Evolutionary conservation across 495 filamentous ascomycete species (phyloP).

Genomic region (Penicillium egyptiacum): DNA sequence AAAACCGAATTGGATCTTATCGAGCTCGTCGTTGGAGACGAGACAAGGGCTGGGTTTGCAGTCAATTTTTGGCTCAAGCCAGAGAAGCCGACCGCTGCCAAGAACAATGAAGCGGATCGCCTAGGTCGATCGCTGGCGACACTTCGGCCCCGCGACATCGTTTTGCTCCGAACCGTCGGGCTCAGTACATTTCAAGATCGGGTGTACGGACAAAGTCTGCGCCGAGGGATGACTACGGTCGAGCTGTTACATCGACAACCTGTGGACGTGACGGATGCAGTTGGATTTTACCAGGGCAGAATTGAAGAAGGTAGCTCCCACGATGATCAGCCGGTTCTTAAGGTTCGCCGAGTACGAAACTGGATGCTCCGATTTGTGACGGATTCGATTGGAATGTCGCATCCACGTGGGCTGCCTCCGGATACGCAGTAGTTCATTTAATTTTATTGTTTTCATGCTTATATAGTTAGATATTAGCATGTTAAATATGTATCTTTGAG

Average conservation of each 20-base stretch:
- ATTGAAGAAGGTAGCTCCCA: conserved; percentile 21
- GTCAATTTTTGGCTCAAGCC: conserved; percentile 78
- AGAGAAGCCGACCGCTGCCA: conserved; percentile 17
- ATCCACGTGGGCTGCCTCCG: conserved; percentile 45
- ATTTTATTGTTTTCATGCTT: neutral
- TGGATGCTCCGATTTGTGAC: conserved; percentile 75
- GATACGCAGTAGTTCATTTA: conserved; percentile 44
- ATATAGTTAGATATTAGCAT: neutral
- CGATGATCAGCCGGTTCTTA: conserved; percentile 56
- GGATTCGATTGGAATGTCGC: conserved; percentile 36
- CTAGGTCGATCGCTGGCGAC: conserved; percentile 45
- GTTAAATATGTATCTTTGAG: neutral
- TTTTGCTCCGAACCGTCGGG: conserved; percentile 76
- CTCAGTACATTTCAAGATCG: conserved; percentile 67
- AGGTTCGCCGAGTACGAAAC: conserved; percentile 64
- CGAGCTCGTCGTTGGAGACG: conserved; percentile 82
- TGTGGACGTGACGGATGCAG: conserved; percentile 41
- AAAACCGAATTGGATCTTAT: conserved; percentile 58
- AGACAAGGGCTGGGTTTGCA: conserved; percentile 76
- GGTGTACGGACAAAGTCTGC: conserved; percentile 75
- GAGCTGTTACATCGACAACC: conserved; percentile 61
- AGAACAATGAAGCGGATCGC: conserved; percentile 26
- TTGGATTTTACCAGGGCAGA: conserved; percentile 35
- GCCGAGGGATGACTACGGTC: conserved; percentile 67
- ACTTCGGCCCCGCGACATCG: conserved; percentile 68